Percentiles rank a stretch among this genome's conserved stretches.
phyloP scores from a whole-genome alignment of 2,329 filamentous ascomycete species.

The Leptographium procerum region DNA sequence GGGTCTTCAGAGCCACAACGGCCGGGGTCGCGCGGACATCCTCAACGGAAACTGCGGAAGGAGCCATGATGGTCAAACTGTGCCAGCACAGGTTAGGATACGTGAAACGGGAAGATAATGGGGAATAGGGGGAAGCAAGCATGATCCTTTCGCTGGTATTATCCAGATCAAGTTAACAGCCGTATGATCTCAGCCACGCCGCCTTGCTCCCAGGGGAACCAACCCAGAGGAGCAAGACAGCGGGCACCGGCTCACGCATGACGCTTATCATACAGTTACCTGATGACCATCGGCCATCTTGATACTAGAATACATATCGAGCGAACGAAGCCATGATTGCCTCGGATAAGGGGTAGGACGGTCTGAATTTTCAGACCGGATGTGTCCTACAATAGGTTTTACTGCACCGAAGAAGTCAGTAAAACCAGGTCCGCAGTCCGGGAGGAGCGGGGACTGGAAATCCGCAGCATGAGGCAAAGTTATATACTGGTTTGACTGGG shows the following conservation, averaged over 20 bases:
- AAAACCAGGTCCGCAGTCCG: not conserved
- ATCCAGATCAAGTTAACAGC: slow-evolving; percentile 28
- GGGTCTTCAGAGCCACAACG: slow-evolving; percentile 23
- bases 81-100: slow-evolving; percentile 15
- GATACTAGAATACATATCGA: slow-evolving; percentile 4
- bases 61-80: slow-evolving; percentile 54
- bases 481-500: not conserved
- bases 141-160: slow-evolving; percentile 86
- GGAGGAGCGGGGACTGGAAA: not conserved
- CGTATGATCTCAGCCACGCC: slow-evolving; percentile 26
- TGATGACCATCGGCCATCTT: slow-evolving; percentile 11
- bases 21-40: not conserved
- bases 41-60: slow-evolving; percentile 40
- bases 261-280: slow-evolving; percentile 14
- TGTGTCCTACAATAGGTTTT: not conserved
- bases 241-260: slow-evolving; percentile 14
- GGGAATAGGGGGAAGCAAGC: slow-evolving; percentile 58
- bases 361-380: not conserved
- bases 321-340: slow-evolving; percentile 6
- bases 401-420: not conserved
- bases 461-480: not conserved
- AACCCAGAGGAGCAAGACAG: not conserved
- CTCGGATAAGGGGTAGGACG: not conserved
- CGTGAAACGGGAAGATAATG: slow-evolving; percentile 13
- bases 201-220: not conserved